Base-by-base conservation (phyloP, 2,329 filamentous ascomycete species). In the Colletotrichum sp. region DNA sequence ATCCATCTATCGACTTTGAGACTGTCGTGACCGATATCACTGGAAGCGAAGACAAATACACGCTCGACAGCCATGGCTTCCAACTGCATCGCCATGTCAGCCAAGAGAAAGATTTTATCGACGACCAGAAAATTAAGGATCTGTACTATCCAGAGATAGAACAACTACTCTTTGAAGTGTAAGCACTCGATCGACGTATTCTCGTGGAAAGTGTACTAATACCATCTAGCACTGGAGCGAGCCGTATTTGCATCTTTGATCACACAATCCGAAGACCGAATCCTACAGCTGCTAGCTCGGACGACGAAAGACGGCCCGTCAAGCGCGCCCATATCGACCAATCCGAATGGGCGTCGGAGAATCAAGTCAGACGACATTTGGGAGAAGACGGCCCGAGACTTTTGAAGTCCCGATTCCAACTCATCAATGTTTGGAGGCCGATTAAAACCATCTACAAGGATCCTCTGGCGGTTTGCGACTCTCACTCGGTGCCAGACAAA, bases 61-160 rank as follows among this genome's bases (percentile, higher is more conserved):
- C 82, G 2, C 84, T 88, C 55, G 85, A 87, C 79, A 78, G 71
- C 57, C 82, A 87, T 75, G 86, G 86, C 2, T 88, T 88, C 77
- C 85, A 86, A 63, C 84, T 84, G 73, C 77, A 81, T 28, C 80
- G 77, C 13, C 83, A 82, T 57, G 71, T 79, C 58, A 84, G 82
- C 77, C 38, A 38, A 4, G 80, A 86, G 61, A 76, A 79, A n/a
- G 79, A 79, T 3, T 88, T 87, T 72, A 74, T 79, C 5, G 89
- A 93, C 81, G 91, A 94, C 67, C 88, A 89, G 5, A 85, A 87
- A 30, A 92, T 96, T 80, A 87, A 90, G 79, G 79, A 84, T 2
- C 85, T 88, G 30, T 96, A 96, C 85, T 96, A 96, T 83, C 90
- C 92, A 0, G 94, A 96, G 82, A 91, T 94, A 26, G 92, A 93